Evolutionary conservation across 257 asterid genomes (phyloP).

Genomic region (Galeopsis tetrahit): DNA sequence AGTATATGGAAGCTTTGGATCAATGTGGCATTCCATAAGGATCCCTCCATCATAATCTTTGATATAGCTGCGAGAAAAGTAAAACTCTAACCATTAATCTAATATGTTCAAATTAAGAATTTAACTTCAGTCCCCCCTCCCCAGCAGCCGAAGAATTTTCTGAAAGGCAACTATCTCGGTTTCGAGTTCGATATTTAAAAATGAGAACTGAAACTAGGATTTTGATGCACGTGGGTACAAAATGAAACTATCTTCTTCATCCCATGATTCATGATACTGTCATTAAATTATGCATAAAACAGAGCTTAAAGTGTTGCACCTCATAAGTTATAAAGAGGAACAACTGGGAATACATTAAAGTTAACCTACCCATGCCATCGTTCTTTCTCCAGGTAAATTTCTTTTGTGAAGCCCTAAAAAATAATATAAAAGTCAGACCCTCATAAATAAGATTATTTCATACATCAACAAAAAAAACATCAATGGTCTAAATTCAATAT

Average conservation of each 20-base stretch:
- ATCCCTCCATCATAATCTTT: constrained; percentile 98
- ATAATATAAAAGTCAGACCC: constrained; percentile 34
- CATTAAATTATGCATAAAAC: constrained; percentile 14
- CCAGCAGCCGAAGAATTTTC: no score
- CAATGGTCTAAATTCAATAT: constrained; percentile 9
- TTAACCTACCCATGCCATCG: constrained; percentile 92
- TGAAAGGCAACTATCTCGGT: no score
- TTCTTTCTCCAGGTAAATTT: constrained; percentile 91
- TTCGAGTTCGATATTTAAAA: not conserved
- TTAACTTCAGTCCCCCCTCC: not conserved
- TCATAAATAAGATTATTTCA: constrained; percentile 29
- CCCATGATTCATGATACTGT: constrained; percentile 10
- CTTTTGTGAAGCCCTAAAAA: constrained; percentile 93
- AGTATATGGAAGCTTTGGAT: constrained; percentile 96
- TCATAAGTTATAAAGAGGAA: constrained; percentile 28
- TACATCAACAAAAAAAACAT: constrained; percentile 19
- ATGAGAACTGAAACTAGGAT: constrained; percentile 5
- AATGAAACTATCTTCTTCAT: constrained; percentile 13
- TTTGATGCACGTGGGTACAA: not conserved
- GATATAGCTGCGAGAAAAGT: constrained; percentile 61
- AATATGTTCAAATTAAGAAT: constrained; percentile 10
- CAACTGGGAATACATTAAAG: constrained; percentile 17
- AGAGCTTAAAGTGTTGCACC: constrained; percentile 14
- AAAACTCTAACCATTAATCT: constrained; percentile 26
- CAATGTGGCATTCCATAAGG: constrained; percentile 98